Conservation (phyloP, 805 yeast species). For the Candida sonorensis region DNA sequence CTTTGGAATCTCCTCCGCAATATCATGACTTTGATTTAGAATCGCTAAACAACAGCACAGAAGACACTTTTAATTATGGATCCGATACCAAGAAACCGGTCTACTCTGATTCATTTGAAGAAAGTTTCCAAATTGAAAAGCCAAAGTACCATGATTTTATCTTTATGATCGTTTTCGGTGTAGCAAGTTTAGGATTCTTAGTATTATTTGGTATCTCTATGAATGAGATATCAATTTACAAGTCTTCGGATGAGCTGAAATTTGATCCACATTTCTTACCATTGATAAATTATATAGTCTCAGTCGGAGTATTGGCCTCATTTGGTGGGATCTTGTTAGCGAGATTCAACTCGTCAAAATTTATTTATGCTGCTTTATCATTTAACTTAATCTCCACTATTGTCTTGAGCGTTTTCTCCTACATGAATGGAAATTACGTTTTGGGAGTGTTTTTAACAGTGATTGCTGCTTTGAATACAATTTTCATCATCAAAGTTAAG, state of each 20-base stretch:
- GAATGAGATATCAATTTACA: too few species aligned
- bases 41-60: background rate
- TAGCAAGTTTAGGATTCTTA: slow-evolving; percentile 9
- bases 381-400: slow-evolving; percentile 43
- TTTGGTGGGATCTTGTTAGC: background rate
- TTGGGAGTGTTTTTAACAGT: slow-evolving; percentile 59
- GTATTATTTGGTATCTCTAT: slow-evolving; percentile 6
- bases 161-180: slow-evolving; percentile 44
- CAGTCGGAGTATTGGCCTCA: background rate
- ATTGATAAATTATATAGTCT: background rate
- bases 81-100: slow-evolving; percentile 16
- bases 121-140: slow-evolving; percentile 56
- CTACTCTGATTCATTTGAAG: slow-evolving; percentile 42
- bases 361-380: background rate
- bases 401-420: slow-evolving; percentile 68
- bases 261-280: background rate
- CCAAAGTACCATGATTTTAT: slow-evolving; percentile 70
- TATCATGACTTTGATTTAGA: slow-evolving; percentile 2
- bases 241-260: too few species aligned
- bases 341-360: background rate
- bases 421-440: slow-evolving; percentile 62
- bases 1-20: too few species aligned
- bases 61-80: background rate
- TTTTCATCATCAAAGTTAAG: slow-evolving; percentile 14
- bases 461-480: slow-evolving; percentile 11